Percentiles rank a stretch among this genome's conserved stretches.
Conservation (phyloP, 805 yeast genomes). For the Starmera caribaea region DNA sequence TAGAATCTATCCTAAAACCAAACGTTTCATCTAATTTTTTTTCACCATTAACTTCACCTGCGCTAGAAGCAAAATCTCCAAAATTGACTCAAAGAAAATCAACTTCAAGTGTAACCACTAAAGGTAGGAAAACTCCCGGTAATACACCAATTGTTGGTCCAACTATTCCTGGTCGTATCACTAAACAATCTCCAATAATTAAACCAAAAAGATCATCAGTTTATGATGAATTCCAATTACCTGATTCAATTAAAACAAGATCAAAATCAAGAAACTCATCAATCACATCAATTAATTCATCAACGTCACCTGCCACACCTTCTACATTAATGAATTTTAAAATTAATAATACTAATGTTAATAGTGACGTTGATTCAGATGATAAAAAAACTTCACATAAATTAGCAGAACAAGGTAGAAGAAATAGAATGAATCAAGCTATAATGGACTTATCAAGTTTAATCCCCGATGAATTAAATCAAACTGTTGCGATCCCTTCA, state of each 20-base stretch:
- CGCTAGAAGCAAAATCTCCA: conserved; percentile 37
- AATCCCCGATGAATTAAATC: conserved; percentile 50
- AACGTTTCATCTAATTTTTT: conserved; percentile 12
- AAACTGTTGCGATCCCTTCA: conserved; percentile 57
- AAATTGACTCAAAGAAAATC: conserved; percentile 11
- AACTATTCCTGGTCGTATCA: conserved; percentile 20
- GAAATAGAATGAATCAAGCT: conserved; percentile 87
- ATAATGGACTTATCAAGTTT: conserved; percentile 62
- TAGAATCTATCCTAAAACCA: conserved; percentile 23
- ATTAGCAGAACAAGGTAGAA: conserved; percentile 91
- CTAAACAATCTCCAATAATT: conserved; percentile 29
- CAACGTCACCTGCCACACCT: conserved; percentile 20
- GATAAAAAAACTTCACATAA: conserved; percentile 48
- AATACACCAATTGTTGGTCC: conserved; percentile 30
- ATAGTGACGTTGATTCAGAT: conserved; percentile 5
- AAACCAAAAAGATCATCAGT: conserved; percentile 19
- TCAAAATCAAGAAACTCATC: background rate
- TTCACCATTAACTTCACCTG: conserved; percentile 60
- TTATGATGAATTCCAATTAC: conserved; percentile 8
- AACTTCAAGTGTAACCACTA: conserved; percentile 11
- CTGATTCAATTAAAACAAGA: conserved; percentile 7
- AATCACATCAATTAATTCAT: conserved; percentile 9
- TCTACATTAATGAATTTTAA: conserved; percentile 18
- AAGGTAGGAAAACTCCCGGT: conserved; percentile 29
- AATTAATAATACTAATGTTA: conserved; percentile 9